Conservation (phyloP, 805 yeast genomes). For the Cyberlindnera bimundalis region DNA sequence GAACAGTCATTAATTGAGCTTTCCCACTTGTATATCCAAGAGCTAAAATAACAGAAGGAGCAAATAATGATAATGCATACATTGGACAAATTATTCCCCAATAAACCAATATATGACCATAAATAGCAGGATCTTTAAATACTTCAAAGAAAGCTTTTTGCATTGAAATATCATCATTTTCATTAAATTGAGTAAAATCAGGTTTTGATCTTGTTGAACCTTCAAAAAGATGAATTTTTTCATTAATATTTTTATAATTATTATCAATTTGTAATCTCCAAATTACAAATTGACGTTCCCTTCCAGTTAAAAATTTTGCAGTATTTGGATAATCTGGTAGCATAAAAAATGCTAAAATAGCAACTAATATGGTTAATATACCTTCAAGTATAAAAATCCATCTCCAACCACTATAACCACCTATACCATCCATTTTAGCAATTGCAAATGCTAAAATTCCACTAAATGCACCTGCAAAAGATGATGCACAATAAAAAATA, state of each 20-base stretch:
- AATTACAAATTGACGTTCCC: constrained; percentile 16
- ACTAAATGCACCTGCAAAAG: constrained; percentile 25
- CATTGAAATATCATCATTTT: constrained; percentile 14
- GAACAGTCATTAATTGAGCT: constrained; percentile 31
- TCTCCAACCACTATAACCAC: constrained; percentile 19
- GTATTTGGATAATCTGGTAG: constrained; percentile 24
- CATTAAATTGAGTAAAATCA: constrained; percentile 11
- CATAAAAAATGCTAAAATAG: constrained; percentile 5
- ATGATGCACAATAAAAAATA: constrained; percentile 19
- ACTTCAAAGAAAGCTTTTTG: constrained; percentile 10
- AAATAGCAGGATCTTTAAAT: constrained; percentile 15
- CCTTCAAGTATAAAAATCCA: constrained; percentile 26
- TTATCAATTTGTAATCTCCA: constrained; percentile 15
- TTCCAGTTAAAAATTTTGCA: constrained; percentile 16
- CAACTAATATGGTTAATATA: constrained; percentile 13
- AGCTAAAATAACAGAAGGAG: constrained; percentile 18
- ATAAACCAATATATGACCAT: constrained; percentile 12
- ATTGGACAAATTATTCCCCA: constrained; percentile 19
- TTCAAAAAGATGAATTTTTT: constrained; percentile 7
- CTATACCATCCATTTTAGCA: constrained; percentile 22
- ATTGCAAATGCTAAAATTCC: constrained; percentile 25
- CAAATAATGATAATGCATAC: constrained; percentile 18
- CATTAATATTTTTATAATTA: constrained; percentile 8
- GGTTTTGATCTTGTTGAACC: constrained; percentile 10
- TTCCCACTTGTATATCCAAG: constrained; percentile 14